Conservation (phyloP, 2,329 filamentous ascomycete species). For the Talaromyces verruculosus region DNA sequence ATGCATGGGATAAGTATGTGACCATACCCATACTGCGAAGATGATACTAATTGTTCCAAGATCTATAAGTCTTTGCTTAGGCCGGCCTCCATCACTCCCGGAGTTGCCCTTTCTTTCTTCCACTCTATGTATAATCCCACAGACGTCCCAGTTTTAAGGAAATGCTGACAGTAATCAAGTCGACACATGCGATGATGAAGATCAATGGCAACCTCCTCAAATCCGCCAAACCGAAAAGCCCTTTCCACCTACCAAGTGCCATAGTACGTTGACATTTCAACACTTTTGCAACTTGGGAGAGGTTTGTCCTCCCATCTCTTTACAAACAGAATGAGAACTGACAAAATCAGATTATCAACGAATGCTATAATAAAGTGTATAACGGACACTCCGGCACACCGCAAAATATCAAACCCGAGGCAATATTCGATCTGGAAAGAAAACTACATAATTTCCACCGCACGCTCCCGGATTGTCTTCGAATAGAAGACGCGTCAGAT, state of each 20-base stretch:
- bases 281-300: constrained; percentile 22
- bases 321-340: not conserved
- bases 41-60: not conserved
- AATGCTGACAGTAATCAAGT: constrained; percentile 16
- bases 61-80: constrained; percentile 26
- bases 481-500: constrained; percentile 7
- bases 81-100: constrained; percentile 24
- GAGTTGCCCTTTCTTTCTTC: constrained; percentile 20
- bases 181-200: constrained; percentile 22
- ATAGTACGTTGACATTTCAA: constrained; percentile 19
- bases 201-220: constrained; percentile 21
- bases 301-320: not conserved
- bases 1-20: constrained; percentile 26
- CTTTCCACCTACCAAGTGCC: constrained; percentile 21
- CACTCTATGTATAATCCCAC: constrained; percentile 9
- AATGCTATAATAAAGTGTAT: constrained; percentile 23
- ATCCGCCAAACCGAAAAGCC: constrained; percentile 16
- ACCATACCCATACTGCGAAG: not conserved
- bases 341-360: constrained; percentile 20
- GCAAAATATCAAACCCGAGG: constrained; percentile 19
- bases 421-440: constrained; percentile 21
- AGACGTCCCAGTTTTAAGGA: not conserved
- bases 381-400: constrained; percentile 8
- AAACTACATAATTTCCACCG: constrained; percentile 19
- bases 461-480: constrained; percentile 19